Evolutionary conservation across 768 basidiomycete genomes (phyloP), one percentile per base, ranked within the genome.

Genomic region (Russula foetens): DNA sequence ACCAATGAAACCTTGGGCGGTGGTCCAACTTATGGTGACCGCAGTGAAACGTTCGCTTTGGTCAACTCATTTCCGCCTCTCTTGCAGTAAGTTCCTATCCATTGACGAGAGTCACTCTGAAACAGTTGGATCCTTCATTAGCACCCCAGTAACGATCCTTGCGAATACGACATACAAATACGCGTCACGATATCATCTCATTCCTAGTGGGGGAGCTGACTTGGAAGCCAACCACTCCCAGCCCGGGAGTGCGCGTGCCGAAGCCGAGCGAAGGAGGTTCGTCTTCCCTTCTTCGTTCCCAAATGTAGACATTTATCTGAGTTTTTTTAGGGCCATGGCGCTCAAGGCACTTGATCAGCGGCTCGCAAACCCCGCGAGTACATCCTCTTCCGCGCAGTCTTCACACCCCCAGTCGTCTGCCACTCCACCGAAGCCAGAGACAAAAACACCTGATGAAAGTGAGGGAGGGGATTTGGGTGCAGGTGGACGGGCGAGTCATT

Each of bases 1-100:
- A 75, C 81, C 4, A 78, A 77, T 35, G 90, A 92, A 59, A 71
- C 80, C 0, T 70, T 83, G 35, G 81, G 79, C 49, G 86, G 88
- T 4, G 75, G 75, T 5, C 81, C 77, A n/a, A 81, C 84, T 4
- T 88, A 96, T 68, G 97, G 97, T 21, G 97, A 99, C 71, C 78
- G 94, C 63, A 92, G 90, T 73, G 97, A 99, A 71, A 98, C 96
- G 6, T 99, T 99, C 69, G 86, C 93, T 29, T 84, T 99, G 68
- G 78, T 92, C 19, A 86, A 86, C 59, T 99, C 95, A 93, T 99
- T 99, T 81, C 97, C 97, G 62, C 93, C 95, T 17, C 84, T 95
- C 70, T 73, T 93, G 65, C 91, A 97, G 96, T 98, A 65, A 48
- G 65, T 48, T 3, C n/a, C 6, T 23, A 21, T 43, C n/a, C 17